Conservation (phyloP, 108 stramenopile genomes). For the Fragilaria crotonensis region DNA sequence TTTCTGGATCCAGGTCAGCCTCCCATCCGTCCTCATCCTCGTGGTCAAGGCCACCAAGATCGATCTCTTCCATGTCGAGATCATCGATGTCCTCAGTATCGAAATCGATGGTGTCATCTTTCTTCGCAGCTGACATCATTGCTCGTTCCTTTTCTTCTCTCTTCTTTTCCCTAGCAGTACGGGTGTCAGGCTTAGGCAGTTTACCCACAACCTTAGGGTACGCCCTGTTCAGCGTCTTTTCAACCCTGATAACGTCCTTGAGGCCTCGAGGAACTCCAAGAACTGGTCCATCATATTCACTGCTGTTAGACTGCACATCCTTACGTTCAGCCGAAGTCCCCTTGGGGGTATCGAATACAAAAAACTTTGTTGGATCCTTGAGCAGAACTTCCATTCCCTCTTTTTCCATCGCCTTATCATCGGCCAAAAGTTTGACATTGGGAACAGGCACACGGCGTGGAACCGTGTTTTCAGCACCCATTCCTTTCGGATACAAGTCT, state of each 20-base stretch:
- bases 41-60: conserved; percentile 4
- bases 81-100: conserved; percentile 39
- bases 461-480: conserved; percentile 10
- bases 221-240: conserved; percentile 37
- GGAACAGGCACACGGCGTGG: conserved; percentile 59
- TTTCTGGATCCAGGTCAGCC: conserved; percentile 49
- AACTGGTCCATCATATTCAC: conserved; percentile 35
- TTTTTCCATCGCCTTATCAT: conserved; percentile 66
- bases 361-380: conserved; percentile 73
- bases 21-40: conserved; percentile 64
- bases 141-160: conserved; percentile 68
- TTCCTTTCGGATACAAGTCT: conserved; percentile 44
- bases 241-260: conserved; percentile 48
- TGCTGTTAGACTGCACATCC: conserved; percentile 1
- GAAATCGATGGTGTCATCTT: conserved; percentile 28
- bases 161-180: conserved; percentile 81
- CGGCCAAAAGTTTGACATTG: conserved; percentile 52
- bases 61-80: conserved; percentile 45
- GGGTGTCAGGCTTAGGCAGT: conserved; percentile 50
- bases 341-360: conserved; percentile 41
- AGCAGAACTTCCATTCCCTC: conserved; percentile 63
- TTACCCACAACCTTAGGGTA: conserved; percentile 62
- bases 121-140: conserved; percentile 66
- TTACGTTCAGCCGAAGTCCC: conserved; percentile 10
- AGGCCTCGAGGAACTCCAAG: conserved; percentile 62